Base-by-base conservation (phyloP, 352 stramenopile genomes). In the Globisporangium acanthophoron region DNA sequence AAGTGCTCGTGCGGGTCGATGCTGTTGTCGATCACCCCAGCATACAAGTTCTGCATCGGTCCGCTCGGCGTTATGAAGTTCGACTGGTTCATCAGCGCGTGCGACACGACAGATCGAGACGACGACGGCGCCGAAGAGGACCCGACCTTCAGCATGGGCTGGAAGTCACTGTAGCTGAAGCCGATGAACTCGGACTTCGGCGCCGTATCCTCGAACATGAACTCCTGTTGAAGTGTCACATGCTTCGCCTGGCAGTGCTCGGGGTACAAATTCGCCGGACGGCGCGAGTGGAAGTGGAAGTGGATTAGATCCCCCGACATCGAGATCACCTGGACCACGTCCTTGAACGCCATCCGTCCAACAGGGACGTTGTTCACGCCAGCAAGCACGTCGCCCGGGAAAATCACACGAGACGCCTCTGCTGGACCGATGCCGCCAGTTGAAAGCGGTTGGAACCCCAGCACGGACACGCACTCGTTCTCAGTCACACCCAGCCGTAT, bases 1-100 rank as follows among this genome's bases (percentile, higher is more conserved):
- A 94, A 96, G 56, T 94, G 87, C 35, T 96, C 87, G 35, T 96
- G 85, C 7, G 87, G 85, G 55, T 96, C 87, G 46, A 96, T 91
- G 41, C 78, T 94, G 62, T 94, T 94, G 66, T 94, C 85, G n/a
- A 94, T 85, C 18, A 94, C 87, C 0, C 81, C 87, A 3, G 87
- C 77, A 46, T 94, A 93, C 46, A 96, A 58, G 62, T 94, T 84
- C 51, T 94, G 85, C 85, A 96, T 93, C 8, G 87, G 85, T 12
- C 87, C 87, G 27, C 65, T 93, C 24, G 87, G 85, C 5, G 82
- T 71, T 20, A 89, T 87, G 49, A 87, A 93, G 51, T 75, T 90
- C 18, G 78, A 62, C 50, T 76, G 58, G 40, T 73, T 71, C 58
- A 69, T 66, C 31, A 80, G 69, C 11, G 68, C 70, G 27, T 72